Conservation (phyloP, 2,329 filamentous ascomycete species). For the Ophiostoma himal-ulmi region DNA sequence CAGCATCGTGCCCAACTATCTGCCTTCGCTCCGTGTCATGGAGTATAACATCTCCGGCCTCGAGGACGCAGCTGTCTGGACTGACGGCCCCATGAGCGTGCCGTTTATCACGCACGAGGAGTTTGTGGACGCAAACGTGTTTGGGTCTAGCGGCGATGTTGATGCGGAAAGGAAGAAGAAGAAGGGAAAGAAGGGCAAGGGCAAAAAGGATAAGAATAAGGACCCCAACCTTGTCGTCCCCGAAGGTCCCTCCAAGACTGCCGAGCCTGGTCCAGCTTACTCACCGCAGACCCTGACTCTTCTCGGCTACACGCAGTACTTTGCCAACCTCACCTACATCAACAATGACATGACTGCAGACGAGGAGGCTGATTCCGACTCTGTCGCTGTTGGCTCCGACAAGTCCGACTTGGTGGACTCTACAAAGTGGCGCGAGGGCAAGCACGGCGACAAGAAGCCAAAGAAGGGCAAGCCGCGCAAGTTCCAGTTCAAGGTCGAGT, state of each 20-base stretch:
- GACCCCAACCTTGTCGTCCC: constrained; percentile 62
- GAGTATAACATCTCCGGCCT: constrained; percentile 88
- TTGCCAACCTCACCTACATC: constrained; percentile 84
- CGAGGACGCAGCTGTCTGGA: constrained; percentile 50
- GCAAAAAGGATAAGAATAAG: constrained; percentile 31
- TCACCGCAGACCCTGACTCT: constrained; percentile 75
- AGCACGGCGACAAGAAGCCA: constrained; percentile 54
- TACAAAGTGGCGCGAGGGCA: constrained; percentile 57
- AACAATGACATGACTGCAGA: constrained; percentile 61
- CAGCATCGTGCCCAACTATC: constrained; percentile 88
- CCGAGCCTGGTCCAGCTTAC: constrained; percentile 83
- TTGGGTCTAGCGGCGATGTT: neutral
- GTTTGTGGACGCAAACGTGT: constrained; percentile 10
- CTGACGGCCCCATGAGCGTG: constrained; percentile 31
- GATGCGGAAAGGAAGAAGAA: constrained; percentile 17
- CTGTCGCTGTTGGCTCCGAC: constrained; percentile 14
- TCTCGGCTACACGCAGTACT: constrained; percentile 82
- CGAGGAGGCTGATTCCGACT: constrained; percentile 24
- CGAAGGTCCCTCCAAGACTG: constrained; percentile 61
- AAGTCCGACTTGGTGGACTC: constrained; percentile 25
- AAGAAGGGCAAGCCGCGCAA: constrained; percentile 49
- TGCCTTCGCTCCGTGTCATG: constrained; percentile 80
- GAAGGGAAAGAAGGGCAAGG: constrained; percentile 16
- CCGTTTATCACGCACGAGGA: neutral
- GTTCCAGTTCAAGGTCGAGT: constrained; percentile 77